Base-by-base conservation (phyloP, 768 basidiomycete species). In the Russula ochroleuca region DNA sequence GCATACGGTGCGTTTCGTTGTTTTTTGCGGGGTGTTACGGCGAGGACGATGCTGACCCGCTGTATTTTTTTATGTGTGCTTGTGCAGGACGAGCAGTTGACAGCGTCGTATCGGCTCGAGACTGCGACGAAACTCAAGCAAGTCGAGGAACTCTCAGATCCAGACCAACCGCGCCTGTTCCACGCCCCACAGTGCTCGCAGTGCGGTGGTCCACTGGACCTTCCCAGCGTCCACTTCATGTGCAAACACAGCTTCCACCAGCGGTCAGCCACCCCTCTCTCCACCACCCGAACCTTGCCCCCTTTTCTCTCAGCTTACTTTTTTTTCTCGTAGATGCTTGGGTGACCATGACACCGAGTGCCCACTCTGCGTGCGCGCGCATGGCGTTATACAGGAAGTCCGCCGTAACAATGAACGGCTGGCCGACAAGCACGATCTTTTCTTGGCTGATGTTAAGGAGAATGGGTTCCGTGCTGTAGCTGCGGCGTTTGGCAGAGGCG, bases 161-260 rank as follows among this genome's bases (percentile, higher is more conserved):
- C 85, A 8, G 83, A 85, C 23, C 82, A 86, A 57, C 90, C 97
- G 0, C 83, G 85, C 21, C 89, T 98, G 23, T 97, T 98, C 79
- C 94, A 98, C 71, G 91, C 96, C 64, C 95, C 94, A 9, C 81
- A 94, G 47, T 98, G 97, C 74, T 88, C 95, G 23, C 82, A 87
- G 5, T 98, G 97, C 73, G 82, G 86, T 17, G 92, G 88, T 1
- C 92, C 90, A 69, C 83, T 98, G 64, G 95, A 98, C 72, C 83
- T 98, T 11, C 96, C 97, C 0, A 89, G 85, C 67, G 81, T 98
- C 7, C 95, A 98, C 74, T 98, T 98, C 72, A 97, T 98, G 96
- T 99, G 96, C 75, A 87, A 88, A 70, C 97, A 98, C 72, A 94
- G 92, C 65, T 98, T 92, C 77, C 97, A 99, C 73, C 93, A 96